Percentiles rank a stretch among this genome's conserved stretches.
phyloP scores from a whole-genome alignment of 768 basidiomycete species.

The Tephrocybe sp. region DNA sequence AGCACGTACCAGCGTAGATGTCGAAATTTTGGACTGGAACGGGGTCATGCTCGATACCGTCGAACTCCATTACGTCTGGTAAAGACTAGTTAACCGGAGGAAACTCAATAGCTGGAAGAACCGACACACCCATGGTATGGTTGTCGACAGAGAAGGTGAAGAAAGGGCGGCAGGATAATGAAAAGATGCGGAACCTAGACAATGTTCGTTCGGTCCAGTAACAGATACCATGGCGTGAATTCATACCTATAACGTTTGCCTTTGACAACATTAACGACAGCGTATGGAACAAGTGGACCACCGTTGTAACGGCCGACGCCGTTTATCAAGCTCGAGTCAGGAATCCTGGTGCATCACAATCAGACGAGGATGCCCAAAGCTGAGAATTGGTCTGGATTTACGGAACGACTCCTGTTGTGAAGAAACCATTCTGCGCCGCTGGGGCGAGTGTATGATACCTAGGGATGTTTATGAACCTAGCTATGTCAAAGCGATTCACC shows the following conservation, averaged over 20 bases:
- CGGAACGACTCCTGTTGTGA: conserved; percentile 27
- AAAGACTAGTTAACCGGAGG: neutral
- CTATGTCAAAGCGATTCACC: neutral
- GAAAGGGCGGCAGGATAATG: conserved; percentile 40
- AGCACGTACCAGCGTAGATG: conserved; percentile 34
- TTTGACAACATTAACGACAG: conserved; percentile 38
- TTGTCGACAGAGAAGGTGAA: conserved; percentile 33
- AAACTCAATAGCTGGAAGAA: neutral
- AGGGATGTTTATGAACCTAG: neutral
- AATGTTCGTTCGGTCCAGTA: neutral
- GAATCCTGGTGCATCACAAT: conserved; percentile 14
- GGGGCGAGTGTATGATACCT: conserved; percentile 28
- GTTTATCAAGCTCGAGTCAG: conserved; percentile 43
- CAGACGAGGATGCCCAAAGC: no score
- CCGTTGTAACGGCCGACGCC: conserved; percentile 37
- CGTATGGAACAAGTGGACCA: conserved; percentile 33
- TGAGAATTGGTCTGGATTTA: no score
- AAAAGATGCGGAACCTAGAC: conserved; percentile 41
- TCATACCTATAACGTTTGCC: conserved; percentile 35
- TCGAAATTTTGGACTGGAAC: conserved; percentile 35
- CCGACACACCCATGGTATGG: conserved; percentile 22
- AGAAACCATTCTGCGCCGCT: conserved; percentile 30
- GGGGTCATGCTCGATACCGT: conserved; percentile 37
- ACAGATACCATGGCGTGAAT: neutral
- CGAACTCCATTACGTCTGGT: conserved; percentile 31